Conservation (phyloP, 495 filamentous ascomycete genomes). For the Neurospora sp. region DNA sequence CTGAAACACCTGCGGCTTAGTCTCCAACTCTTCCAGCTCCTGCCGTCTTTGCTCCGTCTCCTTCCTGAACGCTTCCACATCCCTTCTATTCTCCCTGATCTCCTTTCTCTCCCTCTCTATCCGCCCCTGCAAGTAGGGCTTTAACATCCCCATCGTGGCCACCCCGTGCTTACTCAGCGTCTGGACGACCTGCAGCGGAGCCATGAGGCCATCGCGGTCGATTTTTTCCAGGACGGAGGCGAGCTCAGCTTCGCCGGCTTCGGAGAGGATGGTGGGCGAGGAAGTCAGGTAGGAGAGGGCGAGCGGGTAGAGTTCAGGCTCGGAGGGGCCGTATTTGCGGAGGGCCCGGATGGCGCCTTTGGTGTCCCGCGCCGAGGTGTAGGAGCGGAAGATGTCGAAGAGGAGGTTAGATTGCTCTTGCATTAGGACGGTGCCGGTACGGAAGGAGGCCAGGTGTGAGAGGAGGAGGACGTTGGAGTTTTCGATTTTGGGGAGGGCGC, state of each 20-base stretch:
- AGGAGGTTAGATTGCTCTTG: slow-evolving; percentile 86
- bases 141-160: slow-evolving; percentile 94
- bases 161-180: slow-evolving; percentile 56
- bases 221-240: slow-evolving; percentile 75
- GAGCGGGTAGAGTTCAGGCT: slow-evolving; percentile 87
- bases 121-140: slow-evolving; percentile 78
- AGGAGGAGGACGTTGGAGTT: slow-evolving; percentile 89
- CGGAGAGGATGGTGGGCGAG: slow-evolving; percentile 66
- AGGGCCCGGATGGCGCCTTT: slow-evolving; percentile 80
- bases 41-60: slow-evolving; percentile 72
- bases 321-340: slow-evolving; percentile 80
- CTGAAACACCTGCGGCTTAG: slow-evolving; percentile 82
- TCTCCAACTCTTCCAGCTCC: slow-evolving; percentile 65
- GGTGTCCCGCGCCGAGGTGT: slow-evolving; percentile 89
- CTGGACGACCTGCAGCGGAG: slow-evolving; percentile 92
- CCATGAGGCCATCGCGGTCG: slow-evolving; percentile 84
- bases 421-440: slow-evolving; percentile 82
- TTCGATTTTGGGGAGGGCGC: slow-evolving; percentile 46
- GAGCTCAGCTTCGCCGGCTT: slow-evolving; percentile 77
- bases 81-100: slow-evolving; percentile 69
- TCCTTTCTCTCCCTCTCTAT: slow-evolving; percentile 82
- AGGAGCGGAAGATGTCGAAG: slow-evolving; percentile 95
- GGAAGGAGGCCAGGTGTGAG: slow-evolving; percentile 84
- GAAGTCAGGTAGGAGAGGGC: slow-evolving; percentile 92
- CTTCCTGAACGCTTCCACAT: slow-evolving; percentile 73